Evolutionary conservation across 1,284 basidiomycete species (phyloP).

Genomic region (Ceratobasidium sp.): DNA sequence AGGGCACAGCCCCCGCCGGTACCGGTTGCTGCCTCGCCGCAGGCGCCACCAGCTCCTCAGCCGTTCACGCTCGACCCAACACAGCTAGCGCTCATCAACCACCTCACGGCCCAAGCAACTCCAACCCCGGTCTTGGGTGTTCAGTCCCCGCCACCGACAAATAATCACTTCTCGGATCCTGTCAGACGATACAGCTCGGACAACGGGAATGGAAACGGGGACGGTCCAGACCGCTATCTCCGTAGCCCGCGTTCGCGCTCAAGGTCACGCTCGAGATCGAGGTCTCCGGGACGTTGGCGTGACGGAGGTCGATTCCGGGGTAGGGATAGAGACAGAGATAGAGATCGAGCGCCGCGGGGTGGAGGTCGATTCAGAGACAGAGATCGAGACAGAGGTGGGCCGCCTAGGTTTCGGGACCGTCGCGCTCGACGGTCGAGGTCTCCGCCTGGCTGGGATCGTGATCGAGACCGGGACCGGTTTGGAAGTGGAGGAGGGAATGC

Average conservation of each 20-base stretch:
- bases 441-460: conserved; percentile 6
- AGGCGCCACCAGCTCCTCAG: conserved; percentile 3
- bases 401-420: conserved; percentile 14
- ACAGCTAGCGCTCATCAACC: conserved; percentile 79
- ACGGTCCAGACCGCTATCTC: conserved; percentile 53
- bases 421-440: conserved; percentile 17
- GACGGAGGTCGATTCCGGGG: background rate
- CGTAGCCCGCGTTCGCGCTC: conserved; percentile 51
- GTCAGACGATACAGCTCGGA: conserved; percentile 35
- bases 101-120: conserved; percentile 72
- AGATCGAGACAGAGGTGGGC: background rate
- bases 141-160: background rate
- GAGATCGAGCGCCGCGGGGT: background rate
- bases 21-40: conserved; percentile 1
- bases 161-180: conserved; percentile 19
- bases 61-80: conserved; percentile 62
- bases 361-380: no score
- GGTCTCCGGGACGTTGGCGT: conserved; percentile 10
- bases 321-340: conserved; percentile 3
- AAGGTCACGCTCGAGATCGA: conserved; percentile 2
- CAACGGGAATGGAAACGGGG: conserved; percentile 34
- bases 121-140: conserved; percentile 47
- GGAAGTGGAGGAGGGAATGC: no score
- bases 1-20: conserved; percentile 26
- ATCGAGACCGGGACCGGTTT: background rate